A percentile compares a stretch with the other conserved stretches of the same genome.
phyloP scores from a whole-genome alignment of 306 rosid genomes.

The Rosa chinensis region DNA sequence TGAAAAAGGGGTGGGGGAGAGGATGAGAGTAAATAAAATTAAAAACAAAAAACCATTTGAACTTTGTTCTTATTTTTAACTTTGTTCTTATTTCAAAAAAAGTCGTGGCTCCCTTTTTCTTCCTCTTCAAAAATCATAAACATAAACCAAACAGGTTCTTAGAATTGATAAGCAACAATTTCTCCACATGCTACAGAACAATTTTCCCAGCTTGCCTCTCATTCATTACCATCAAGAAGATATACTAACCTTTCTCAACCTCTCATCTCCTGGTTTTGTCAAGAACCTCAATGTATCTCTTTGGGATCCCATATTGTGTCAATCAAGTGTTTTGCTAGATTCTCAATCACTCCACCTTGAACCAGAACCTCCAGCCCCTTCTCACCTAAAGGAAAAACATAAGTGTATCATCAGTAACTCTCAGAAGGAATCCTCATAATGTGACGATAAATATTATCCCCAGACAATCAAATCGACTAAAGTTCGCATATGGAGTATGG shows the following conservation, averaged over 20 bases:
- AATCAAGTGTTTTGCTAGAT: conserved; percentile 72
- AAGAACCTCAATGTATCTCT: conserved; percentile 86
- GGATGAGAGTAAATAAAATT: not conserved
- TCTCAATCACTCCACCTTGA: conserved; percentile 95
- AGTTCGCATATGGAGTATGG: not conserved
- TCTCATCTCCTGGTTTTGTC: conserved; percentile 75
- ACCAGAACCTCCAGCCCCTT: conserved; percentile 83
- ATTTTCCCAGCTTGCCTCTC: not conserved
- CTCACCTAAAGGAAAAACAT: conserved; percentile 51
- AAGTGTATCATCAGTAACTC: no score
- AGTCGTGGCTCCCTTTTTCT: not conserved
- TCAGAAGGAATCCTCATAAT: not conserved
- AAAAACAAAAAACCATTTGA: not conserved
- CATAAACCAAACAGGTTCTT: not conserved
- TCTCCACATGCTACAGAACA: not conserved
- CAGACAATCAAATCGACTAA: not conserved
- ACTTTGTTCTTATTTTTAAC: not conserved
- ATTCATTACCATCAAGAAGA: not conserved
- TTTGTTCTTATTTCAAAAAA: not conserved
- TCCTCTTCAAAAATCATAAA: not conserved
- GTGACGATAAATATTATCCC: not conserved
- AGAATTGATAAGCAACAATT: not conserved
- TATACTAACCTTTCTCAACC: not conserved
- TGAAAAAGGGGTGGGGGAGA: not conserved
- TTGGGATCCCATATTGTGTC: conserved; percentile 89